Evolutionary conservation across 352 stramenopile genomes (phyloP).

Genomic region (Phytophthora crassamura): DNA sequence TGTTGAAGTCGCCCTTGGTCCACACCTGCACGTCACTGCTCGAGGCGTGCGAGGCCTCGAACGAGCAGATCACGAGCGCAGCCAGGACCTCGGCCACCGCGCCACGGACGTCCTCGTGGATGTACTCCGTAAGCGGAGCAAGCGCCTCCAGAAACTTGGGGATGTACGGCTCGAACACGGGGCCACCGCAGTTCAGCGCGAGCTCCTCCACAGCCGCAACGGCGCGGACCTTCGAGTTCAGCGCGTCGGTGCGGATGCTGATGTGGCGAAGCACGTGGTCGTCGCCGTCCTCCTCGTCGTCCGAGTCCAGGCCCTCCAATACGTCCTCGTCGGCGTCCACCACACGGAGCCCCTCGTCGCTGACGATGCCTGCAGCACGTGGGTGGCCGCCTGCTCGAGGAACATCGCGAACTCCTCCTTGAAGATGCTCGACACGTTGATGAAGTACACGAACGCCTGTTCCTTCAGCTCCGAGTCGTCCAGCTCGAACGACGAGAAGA

Average conservation of each 20-base stretch:
- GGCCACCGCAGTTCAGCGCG: constrained; percentile 76
- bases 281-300: constrained; percentile 82
- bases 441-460: constrained; percentile 98
- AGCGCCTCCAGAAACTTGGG: constrained; percentile 85
- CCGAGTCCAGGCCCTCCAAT: constrained; percentile 76
- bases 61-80: constrained; percentile 86
- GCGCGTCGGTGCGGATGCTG: constrained; percentile 86
- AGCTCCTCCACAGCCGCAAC: constrained; percentile 85
- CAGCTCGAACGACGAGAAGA: constrained; percentile 93
- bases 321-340: constrained; percentile 77
- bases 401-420: constrained; percentile 97
- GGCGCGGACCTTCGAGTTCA: constrained; percentile 88
- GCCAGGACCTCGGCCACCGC: constrained; percentile 81
- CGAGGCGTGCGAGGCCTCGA: constrained; percentile 76
- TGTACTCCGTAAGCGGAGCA: constrained; percentile 83
- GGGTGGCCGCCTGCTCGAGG: constrained; percentile 80
- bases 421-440: constrained; percentile 98
- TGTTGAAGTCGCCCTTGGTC: constrained; percentile 86
- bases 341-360: constrained; percentile 78
- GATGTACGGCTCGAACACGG: constrained; percentile 85
- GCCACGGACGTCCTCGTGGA: constrained; percentile 87
- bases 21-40: constrained; percentile 86
- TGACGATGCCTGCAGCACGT: constrained; percentile 78
- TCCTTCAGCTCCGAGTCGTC: constrained; percentile 97
- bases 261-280: constrained; percentile 79